Evolutionary conservation across 2,329 filamentous ascomycete genomes (phyloP).

Genomic region (Blastomyces gilchristii): DNA sequence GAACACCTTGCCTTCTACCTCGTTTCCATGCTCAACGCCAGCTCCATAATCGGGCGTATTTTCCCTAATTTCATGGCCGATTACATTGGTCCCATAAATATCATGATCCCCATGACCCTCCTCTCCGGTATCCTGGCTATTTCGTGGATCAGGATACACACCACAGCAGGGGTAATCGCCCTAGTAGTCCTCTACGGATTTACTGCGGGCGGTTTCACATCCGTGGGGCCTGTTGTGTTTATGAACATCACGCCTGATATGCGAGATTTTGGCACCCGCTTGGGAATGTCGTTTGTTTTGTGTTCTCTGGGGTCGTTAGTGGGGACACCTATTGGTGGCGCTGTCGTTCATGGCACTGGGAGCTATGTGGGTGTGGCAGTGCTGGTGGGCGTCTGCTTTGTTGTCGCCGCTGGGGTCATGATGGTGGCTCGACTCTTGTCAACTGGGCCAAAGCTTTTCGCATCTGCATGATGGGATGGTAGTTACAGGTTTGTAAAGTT

Average conservation of each 20-base stretch:
- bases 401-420: slow-evolving; percentile 11
- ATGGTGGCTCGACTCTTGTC: slow-evolving; percentile 24
- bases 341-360: slow-evolving; percentile 39
- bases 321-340: slow-evolving; percentile 49
- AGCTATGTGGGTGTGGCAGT: slow-evolving; percentile 28
- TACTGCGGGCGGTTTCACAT: slow-evolving; percentile 44
- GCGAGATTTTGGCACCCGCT: slow-evolving; percentile 46
- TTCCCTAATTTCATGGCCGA: slow-evolving; percentile 51
- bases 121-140: slow-evolving; percentile 36
- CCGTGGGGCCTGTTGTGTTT: slow-evolving; percentile 24
- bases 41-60: slow-evolving; percentile 50
- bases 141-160: slow-evolving; percentile 34
- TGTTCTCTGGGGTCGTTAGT: slow-evolving; percentile 48
- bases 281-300: slow-evolving; percentile 45
- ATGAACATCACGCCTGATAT: slow-evolving; percentile 34
- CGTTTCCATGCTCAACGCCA: slow-evolving; percentile 57
- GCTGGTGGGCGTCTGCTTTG: slow-evolving; percentile 12
- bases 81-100: slow-evolving; percentile 47
- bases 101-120: slow-evolving; percentile 37
- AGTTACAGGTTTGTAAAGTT: background rate
- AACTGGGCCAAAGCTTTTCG: slow-evolving; percentile 23
- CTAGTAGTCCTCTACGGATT: slow-evolving; percentile 41
- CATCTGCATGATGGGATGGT: slow-evolving; percentile 21
- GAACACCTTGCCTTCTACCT: slow-evolving; percentile 53
- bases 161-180: slow-evolving; percentile 31